phyloP scores from a whole-genome alignment of 1,139 yeast species.

The Hyphopichia wangnamkhiaoensis region DNA sequence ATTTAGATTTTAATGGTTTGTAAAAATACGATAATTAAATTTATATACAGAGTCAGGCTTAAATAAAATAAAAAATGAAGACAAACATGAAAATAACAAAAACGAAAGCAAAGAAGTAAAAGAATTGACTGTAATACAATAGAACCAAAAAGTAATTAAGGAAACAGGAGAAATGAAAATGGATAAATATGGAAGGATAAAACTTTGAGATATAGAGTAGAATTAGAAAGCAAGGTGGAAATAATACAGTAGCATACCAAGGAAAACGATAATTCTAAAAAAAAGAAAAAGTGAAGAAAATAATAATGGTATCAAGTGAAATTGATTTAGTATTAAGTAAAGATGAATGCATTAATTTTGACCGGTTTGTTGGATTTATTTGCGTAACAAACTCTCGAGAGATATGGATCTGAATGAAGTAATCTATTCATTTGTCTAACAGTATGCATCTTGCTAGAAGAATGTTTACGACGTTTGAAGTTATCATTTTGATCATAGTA shows the following conservation, averaged over 20 bases:
- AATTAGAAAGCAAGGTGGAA: not conserved
- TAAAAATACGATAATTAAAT: too few relatives aligned
- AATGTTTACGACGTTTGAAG: not conserved
- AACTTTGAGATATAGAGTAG: not conserved
- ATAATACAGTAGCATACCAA: too few relatives aligned
- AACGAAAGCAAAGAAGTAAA: not conserved
- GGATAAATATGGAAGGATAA: not conserved
- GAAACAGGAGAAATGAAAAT: not conserved
- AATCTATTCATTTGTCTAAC: conserved; percentile 28
- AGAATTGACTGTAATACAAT: not conserved
- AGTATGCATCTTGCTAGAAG: conserved; percentile 17
- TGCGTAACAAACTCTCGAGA: conserved; percentile 32
- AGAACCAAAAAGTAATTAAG: not conserved
- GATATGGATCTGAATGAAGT: not conserved
- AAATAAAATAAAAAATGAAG: not conserved
- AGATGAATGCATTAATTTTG: conserved; percentile 32
- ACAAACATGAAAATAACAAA: not conserved
- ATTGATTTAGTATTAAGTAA: conserved; percentile 7
- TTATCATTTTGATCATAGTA: conserved; percentile 5
- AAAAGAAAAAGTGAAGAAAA: not conserved
- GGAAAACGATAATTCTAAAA: not conserved
- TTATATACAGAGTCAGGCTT: too few relatives aligned
- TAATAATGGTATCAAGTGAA: not conserved
- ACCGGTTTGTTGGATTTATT: conserved; percentile 22
- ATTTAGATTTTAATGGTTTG: too few relatives aligned